Conservation (phyloP, 305 asterid genomes). For the Fraxinus sp. region DNA sequence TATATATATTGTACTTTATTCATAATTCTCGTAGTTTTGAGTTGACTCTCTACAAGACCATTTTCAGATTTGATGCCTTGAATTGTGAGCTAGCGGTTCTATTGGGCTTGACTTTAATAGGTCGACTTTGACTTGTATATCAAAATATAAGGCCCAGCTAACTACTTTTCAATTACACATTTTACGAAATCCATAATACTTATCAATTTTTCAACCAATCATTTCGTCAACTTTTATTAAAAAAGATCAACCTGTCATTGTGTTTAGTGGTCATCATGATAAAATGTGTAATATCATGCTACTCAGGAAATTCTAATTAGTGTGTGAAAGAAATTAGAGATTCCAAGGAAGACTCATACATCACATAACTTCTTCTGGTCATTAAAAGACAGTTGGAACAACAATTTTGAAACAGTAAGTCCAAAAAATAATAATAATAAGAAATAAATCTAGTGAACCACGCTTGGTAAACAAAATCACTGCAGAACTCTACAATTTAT, state of each 20-base stretch:
- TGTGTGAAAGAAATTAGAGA: neutral
- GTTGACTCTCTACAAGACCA: neutral
- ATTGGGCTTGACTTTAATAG: neutral
- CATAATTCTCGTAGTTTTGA: neutral
- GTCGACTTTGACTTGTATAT: neutral
- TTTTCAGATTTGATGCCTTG: no score
- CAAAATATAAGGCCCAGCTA: no score
- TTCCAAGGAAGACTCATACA: neutral
- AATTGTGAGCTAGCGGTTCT: neutral
- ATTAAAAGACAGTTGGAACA: neutral
- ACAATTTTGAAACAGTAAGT: neutral
- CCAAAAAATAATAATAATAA: no score
- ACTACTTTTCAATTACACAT: no score
- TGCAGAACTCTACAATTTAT: slow-evolving; percentile 21
- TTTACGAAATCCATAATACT: no score
- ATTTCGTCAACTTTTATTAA: neutral
- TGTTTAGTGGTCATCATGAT: neutral
- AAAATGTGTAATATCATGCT: neutral
- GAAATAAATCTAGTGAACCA: neutral
- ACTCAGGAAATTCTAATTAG: neutral
- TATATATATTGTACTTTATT: neutral
- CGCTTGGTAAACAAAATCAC: neutral
- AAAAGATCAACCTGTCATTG: neutral
- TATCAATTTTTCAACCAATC: neutral
- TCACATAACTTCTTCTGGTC: neutral